Evolutionary conservation across 192 early-diverging fungal genomes (phyloP), one percentile per base, ranked within the genome.

Genomic region (Coemansia sp.): DNA sequence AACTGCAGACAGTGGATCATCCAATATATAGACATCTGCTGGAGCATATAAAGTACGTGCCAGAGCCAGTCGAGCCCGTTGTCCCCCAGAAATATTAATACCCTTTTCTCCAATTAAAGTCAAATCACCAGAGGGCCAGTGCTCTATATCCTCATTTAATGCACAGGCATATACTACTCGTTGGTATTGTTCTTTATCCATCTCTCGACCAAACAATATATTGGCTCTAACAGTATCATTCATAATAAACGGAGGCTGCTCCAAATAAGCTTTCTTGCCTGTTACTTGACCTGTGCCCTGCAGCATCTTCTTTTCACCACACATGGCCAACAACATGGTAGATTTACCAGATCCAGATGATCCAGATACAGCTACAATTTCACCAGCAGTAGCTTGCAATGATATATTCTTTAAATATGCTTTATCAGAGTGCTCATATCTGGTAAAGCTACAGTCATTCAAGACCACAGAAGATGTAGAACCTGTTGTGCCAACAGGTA

Each of bases 291-390:
- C 91, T 2, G 83, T 68, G 11, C 92, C 93, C 7, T 37, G 59
- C 4, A 78, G 43, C 60, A 87, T 83, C 56, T 89, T 87, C 87
- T 92, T 94, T 75, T 98, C 94, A 4, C 82, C 78, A 39, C 78
- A 72, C 11, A 87, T 63, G 16, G 79, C 81, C 10, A 73, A 82
- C 10, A 85, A 24, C 13, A 87, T 56, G 0, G 83, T 85, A 0
- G 85, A 82, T 62, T 87, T 87, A 5, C 85, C 86, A 24, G 69
- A 72, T n/a, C 86, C 86, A 14, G 85, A 73, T 29, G 71, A 71
- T 9, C 86, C 86, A 1, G 83, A 67, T 4, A 87, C 62, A 7
- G 77, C 81, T 9, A 77, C 73, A 57, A 65, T 65, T 22, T 65
- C 63, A 4, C 69, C 69, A 24, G 23, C 23, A 12, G 66, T 52